Evolutionary conservation across 768 basidiomycete genomes (phyloP), one percentile per base, ranked within the genome.

Genomic region (Boletus patriciae): DNA sequence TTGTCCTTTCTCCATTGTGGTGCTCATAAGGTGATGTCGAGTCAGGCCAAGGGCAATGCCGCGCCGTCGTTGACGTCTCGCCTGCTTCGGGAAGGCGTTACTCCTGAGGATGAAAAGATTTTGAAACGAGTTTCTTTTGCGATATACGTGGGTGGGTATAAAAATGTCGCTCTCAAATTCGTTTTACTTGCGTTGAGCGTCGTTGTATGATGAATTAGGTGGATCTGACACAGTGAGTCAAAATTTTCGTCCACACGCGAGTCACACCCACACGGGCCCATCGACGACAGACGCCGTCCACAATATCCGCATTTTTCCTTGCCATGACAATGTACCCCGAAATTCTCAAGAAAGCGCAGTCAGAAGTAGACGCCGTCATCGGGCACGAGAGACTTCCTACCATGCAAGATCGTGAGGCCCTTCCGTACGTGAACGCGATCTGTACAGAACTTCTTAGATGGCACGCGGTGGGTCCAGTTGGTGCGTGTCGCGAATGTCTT

Each of bases 191-290:
- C 27, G 27, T 27, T 43, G 19, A 34, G 11, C 7, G 3, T 23
- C 16, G 2, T 40, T 42, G 6, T 16, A 9, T 33, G 13, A 8
- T 47, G 9, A 18, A 7, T 25, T 38, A 79, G 81, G 51, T 36
- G 62, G 55, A 41, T 37, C 60, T 7, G 55, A 63, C 34, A 63
- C 57, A 23, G 61, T 55, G 41, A 25, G 40, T 37, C 2, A 9
- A 11, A 74, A 73, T 18, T 70, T 79, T 23, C 29, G 3, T 40
- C 13, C 12, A 15, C 3, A 31, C 5, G 29, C 3, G 15, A 55
- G 31, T 54, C 23, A n/a, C 21, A n/a, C 11, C 46, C 21, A 45
- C 6, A 27, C n/a, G 25, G 16, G 6, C 9, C 12, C n/a, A 2
- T 29, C 7, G 23, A 11, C 77, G 38, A 62, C 19, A 59, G 61